Base-by-base conservation (phyloP, 306 rosid species). In the Pueraria montana region DNA sequence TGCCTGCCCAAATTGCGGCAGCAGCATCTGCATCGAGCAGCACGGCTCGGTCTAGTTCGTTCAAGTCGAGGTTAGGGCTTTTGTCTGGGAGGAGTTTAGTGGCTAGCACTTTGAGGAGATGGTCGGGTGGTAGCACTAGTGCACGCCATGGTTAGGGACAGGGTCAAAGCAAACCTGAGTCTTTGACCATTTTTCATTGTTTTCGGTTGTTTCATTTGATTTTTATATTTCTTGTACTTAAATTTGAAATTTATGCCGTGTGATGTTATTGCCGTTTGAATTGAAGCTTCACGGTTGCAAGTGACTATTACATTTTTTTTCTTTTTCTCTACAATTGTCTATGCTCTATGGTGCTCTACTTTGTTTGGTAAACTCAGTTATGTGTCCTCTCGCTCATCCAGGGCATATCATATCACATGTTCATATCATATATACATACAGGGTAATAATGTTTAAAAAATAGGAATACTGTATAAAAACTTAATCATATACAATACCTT, bases 31-130 rank as follows among this genome's bases (percentile, higher is more conserved):
- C 91, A 0, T 87, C 98, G 1, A 84, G 91, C 64, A 84, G 91
- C 64, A 55, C 94, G 2, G 85, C 81, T 21, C 87, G 97, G 59
- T 88, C 94, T 2, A 71, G 82, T 63, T 94, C 95, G 0, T 88
- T 94, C 86, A 96, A 90, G 87, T 85, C 96, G 40, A 94, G 93
- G 87, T 90, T 96, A 68, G 97, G 98, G 56, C 85, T 89, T 43
- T 87, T 94, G 55, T 71, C 91, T 4, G 96, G 97, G 63, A 87
- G 87, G 90, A 83, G 87, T 70, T 80, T 92, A 36, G 97, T 94
- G 82, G 94, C 95, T 76, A 89, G 90, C 86, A 87, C 94, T 58
- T 86, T 90, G 83, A 94, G 97, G 89, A 94, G 92, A 90, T 96
- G 92, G 98, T 66, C 94, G 6, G 88, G 91, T 71, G 90, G 95